Evolutionary conservation across 2,329 filamentous ascomycete genomes (phyloP).

Genomic region (Calonectria pauciramosa): DNA sequence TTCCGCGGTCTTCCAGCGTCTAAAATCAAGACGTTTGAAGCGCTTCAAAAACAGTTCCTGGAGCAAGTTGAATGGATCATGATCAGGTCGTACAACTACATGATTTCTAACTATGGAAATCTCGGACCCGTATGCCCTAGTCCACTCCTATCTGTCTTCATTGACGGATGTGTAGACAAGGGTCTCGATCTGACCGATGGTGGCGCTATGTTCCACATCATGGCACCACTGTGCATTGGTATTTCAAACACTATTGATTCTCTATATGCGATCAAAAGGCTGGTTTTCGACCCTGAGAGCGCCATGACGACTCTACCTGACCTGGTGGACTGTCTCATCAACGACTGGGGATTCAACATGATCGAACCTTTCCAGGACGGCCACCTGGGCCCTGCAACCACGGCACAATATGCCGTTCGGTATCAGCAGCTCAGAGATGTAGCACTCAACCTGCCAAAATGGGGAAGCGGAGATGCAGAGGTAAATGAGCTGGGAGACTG

Average conservation of each 20-base stretch:
- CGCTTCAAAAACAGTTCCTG: not conserved
- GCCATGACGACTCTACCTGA: not conserved
- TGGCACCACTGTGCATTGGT: not conserved
- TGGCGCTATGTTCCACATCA: not conserved
- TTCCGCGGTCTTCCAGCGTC: not conserved
- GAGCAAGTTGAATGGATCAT: not conserved
- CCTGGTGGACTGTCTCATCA: not conserved
- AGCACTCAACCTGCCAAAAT: not conserved
- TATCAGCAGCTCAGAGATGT: not conserved
- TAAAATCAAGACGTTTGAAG: not conserved
- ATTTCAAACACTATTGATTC: not conserved
- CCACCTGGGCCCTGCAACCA: not conserved
- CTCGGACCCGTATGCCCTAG: not conserved
- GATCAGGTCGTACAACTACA: not conserved
- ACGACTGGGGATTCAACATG: slow-evolving; percentile 2
- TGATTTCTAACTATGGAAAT: not conserved
- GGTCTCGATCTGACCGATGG: not conserved
- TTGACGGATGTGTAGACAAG: not conserved
- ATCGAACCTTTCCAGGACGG: not conserved
- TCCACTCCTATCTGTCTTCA: not conserved
- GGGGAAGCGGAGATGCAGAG: not conserved
- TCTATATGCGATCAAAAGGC: not conserved
- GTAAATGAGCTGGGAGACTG: not conserved
- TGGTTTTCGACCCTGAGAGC: not conserved
- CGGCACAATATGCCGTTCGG: not conserved